Evolutionary conservation across 2,329 filamentous ascomycete species (phyloP).

Genomic region (Beauveria scarabaeidicola): DNA sequence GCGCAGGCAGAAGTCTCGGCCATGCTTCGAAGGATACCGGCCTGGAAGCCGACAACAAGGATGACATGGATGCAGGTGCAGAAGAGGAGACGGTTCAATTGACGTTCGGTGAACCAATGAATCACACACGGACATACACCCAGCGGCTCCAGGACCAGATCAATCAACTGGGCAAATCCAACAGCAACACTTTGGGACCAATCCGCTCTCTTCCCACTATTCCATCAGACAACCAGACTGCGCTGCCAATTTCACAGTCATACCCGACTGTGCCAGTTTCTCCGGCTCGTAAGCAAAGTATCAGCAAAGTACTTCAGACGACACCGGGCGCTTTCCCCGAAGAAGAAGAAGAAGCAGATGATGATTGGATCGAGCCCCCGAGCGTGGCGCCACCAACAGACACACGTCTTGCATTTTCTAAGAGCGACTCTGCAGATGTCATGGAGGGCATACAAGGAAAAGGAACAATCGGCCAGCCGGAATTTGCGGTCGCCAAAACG

Average conservation of each 20-base stretch:
- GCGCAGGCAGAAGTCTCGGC: constrained; percentile 65
- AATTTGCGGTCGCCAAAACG: constrained; percentile 16
- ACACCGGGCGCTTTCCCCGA: constrained; percentile 55
- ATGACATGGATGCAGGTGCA: constrained; percentile 46
- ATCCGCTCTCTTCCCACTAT: constrained; percentile 40
- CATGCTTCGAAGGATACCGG: constrained; percentile 35
- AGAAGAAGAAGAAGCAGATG: constrained; percentile 42
- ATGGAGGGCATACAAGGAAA: constrained; percentile 49
- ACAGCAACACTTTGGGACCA: constrained; percentile 36
- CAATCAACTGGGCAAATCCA: constrained; percentile 57
- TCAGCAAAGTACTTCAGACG: constrained; percentile 23
- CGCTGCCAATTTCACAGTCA: constrained; percentile 20
- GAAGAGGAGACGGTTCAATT: constrained; percentile 33
- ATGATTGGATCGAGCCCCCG: constrained; percentile 56
- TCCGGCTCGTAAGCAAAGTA: constrained; percentile 18
- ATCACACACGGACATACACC: constrained; percentile 82
- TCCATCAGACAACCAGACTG: constrained; percentile 24
- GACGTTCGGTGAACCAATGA: constrained; percentile 28
- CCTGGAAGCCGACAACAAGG: constrained; percentile 37
- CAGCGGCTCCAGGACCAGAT: constrained; percentile 91
- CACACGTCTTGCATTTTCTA: constrained; percentile 44
- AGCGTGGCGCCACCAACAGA: constrained; percentile 21
- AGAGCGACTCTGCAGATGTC: constrained; percentile 53
- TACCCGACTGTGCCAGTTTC: constrained; percentile 22
- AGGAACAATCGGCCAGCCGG: constrained; percentile 37